These are phyloP conservation scores for Diaporthe ilicicola DNA, from an alignment of 2,329 filamentous ascomycete species.

Conservation along the genomic window DNA sequence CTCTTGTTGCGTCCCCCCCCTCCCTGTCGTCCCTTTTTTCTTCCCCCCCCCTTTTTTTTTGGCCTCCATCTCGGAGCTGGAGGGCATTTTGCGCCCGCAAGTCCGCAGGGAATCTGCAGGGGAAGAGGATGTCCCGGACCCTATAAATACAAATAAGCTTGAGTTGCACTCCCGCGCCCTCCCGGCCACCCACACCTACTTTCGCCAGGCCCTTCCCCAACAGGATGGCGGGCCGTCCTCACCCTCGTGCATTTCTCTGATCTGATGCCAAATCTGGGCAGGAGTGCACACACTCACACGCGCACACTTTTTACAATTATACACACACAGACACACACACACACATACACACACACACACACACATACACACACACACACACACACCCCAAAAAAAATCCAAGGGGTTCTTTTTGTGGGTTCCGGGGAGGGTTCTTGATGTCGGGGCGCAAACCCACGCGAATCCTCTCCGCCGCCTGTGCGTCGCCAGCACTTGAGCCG, in stretches of 20 bases:
- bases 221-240: conserved; percentile 1
- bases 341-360: neutral
- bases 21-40: conserved; percentile 10
- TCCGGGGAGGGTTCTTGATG: neutral
- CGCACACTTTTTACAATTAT: too few relatives aligned
- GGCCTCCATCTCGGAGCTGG: neutral
- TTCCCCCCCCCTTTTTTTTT: too few relatives aligned
- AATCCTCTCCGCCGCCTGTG: neutral
- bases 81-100: neutral
- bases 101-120: too few relatives aligned
- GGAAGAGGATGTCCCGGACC: neutral
- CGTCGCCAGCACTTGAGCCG: neutral
- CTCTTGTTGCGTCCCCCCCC: too few relatives aligned
- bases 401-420: neutral
- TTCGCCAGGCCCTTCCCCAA: neutral
- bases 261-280: neutral
- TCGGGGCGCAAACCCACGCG: conserved; percentile 3
- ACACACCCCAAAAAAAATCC: too few relatives aligned
- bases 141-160: conserved; percentile 10
- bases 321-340: neutral
- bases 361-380: neutral
- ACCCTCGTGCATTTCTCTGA: neutral
- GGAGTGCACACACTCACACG: neutral
- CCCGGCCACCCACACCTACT: too few relatives aligned
- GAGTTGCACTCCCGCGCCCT: neutral